Evolutionary conservation across 2,329 filamentous ascomycete species (phyloP), one percentile per base, ranked within the genome.

Genomic region (Cytospora piceicola): DNA sequence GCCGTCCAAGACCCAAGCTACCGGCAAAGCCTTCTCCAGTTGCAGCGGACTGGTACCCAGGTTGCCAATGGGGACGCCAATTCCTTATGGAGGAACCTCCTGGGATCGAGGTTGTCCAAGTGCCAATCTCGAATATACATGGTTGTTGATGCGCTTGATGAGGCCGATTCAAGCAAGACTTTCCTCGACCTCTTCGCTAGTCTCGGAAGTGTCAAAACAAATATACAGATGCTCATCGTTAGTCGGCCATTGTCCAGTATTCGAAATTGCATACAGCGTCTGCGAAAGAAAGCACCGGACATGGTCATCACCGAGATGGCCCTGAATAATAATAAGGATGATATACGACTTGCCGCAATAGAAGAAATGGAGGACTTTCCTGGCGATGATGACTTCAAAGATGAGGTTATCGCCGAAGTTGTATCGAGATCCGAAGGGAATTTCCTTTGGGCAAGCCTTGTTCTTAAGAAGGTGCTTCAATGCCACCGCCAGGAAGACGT

Each of bases 361-460:
- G 67, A 66, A 5, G 69, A 71, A 53, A 68, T 70, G 22, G 64
- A 69, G 2, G 67, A 67, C 29, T 59, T 70, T 5, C 56, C 63
- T 6, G 63, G 65, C 0, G 59, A 61, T 9, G 67, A 70, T 15
- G 58, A 65, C 12, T 69, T 71, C 54, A 71, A 69, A 42, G 42
- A 52, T 15, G 42, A 60, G 22, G 56, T 56, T 12, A 58, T 65
- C 53, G 27, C 65, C 3, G 59, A 68, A 24, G 62, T 71, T 8
- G 52, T 57, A 1, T 53, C 42, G 4, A 67, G 68, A n/a, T 69
- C 70, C 0, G 63, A 72, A 9, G 68, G 69, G 4, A 72, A 70
- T 49, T 72, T 71, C 51, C 63, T 71, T 11, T 71, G 70, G 70
- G 67, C 66, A 1, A 65, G 62, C 20, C 68, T 72, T 1, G 69